Evolutionary conservation across 495 filamentous ascomycete genomes (phyloP).

Genomic region (Hypoxylon rickii): DNA sequence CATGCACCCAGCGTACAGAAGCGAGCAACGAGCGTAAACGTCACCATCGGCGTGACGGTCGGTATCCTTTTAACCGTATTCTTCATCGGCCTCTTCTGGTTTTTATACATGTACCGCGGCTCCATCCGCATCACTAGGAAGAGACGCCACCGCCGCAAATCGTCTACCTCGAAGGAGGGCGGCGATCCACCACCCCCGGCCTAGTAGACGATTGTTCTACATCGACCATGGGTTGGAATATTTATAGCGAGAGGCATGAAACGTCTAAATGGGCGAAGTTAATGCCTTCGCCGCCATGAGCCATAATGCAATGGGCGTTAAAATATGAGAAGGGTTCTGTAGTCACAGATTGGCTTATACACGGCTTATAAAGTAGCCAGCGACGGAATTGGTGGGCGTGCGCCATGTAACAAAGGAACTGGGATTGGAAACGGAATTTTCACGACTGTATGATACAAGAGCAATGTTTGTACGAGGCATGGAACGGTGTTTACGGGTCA

Average conservation of each 20-base stretch:
- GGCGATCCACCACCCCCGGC: conserved; percentile 11
- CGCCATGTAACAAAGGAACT: conserved; percentile 10
- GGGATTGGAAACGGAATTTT: conserved; percentile 3
- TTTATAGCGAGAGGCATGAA: background rate
- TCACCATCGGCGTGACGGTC: conserved; percentile 43
- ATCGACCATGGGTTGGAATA: background rate
- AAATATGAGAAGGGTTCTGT: conserved; percentile 2
- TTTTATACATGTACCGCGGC: conserved; percentile 37
- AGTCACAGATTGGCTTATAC: conserved; percentile 16
- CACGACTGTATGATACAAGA: conserved; percentile 26
- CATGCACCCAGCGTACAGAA: conserved; percentile 13
- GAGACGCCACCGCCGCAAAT: conserved; percentile 29
- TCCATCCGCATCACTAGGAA: conserved; percentile 34
- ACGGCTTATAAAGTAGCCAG: conserved; percentile 26
- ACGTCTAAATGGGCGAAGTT: no score
- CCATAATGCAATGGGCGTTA: background rate
- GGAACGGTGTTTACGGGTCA: conserved; percentile 20
- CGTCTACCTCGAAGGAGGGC: conserved; percentile 31
- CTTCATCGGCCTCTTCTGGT: conserved; percentile 32
- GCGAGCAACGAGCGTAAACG: conserved; percentile 29
- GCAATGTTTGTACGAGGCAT: conserved; percentile 17
- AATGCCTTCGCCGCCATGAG: no score
- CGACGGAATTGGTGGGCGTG: conserved; percentile 11
- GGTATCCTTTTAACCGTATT: conserved; percentile 42
- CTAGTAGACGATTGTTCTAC: background rate